A percentile compares a stretch with the other conserved stretches of the same genome.
Evolutionary conservation across 2,329 filamentous ascomycete species (phyloP).

Genomic region (Monosporascus sp.): DNA sequence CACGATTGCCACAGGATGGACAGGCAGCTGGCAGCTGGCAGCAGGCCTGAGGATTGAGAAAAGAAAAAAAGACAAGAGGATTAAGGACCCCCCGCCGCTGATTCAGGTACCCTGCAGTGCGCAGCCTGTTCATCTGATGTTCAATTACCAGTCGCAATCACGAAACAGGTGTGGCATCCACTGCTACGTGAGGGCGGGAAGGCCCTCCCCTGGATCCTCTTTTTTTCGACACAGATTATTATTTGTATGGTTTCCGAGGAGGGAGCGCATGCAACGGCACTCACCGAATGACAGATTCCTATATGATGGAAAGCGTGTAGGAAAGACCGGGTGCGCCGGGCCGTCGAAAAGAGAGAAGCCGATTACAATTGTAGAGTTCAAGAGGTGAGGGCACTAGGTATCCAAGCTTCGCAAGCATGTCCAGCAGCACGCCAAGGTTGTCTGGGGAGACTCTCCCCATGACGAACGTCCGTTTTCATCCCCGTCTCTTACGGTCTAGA

Average conservation of each 20-base stretch:
- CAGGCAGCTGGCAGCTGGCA: background rate
- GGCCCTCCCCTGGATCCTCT: background rate
- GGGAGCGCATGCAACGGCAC: background rate
- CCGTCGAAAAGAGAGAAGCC: too few species aligned
- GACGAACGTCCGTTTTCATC: background rate
- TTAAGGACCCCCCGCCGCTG: background rate
- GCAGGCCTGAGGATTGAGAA: background rate
- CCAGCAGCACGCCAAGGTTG: too few species aligned
- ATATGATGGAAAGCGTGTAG: too few species aligned
- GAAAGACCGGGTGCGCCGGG: too few species aligned
- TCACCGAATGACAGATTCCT: background rate
- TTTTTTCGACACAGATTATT: background rate
- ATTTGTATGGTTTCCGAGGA: background rate
- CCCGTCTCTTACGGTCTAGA: background rate
- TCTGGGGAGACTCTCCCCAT: too few species aligned
- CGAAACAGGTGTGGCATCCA: background rate
- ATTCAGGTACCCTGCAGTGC: background rate
- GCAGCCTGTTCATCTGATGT: background rate
- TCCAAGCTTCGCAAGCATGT: too few species aligned
- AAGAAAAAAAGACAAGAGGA: background rate
- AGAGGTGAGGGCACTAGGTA: too few species aligned
- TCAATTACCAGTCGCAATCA: background rate
- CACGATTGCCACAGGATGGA: background rate
- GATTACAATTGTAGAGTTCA: too few species aligned
- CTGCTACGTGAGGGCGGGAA: background rate